Conservation (phyloP, 2,329 filamentous ascomycete genomes). For the Leptosphaerulina australis region DNA sequence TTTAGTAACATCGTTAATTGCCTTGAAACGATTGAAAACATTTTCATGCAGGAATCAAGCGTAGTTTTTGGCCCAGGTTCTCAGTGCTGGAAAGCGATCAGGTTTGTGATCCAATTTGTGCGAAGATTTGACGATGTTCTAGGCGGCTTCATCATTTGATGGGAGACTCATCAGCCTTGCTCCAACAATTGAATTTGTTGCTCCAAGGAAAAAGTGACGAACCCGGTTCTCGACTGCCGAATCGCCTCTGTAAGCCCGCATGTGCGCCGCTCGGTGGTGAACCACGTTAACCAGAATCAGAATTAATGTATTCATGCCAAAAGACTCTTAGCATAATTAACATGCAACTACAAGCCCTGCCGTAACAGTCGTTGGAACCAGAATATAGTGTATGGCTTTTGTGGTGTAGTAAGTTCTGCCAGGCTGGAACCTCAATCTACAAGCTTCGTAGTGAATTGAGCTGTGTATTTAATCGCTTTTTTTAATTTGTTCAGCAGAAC, state of each 20-base stretch:
- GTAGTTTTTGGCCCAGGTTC: constrained; percentile 17
- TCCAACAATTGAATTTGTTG: constrained; percentile 14
- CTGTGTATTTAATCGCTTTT: too few relatives aligned
- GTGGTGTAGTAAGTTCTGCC: too few relatives aligned
- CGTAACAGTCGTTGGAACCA: too few relatives aligned
- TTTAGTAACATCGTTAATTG: constrained; percentile 11
- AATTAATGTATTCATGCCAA: too few relatives aligned
- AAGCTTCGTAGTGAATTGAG: too few relatives aligned
- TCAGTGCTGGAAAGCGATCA: constrained; percentile 28
- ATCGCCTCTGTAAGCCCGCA: neutral
- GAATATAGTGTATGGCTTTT: too few relatives aligned
- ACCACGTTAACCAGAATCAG: too few relatives aligned
- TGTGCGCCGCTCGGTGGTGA: too few relatives aligned
- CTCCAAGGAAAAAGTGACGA: neutral
- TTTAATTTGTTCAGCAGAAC: too few relatives aligned
- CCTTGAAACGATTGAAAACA: constrained; percentile 13
- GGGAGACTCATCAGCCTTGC: constrained; percentile 22
- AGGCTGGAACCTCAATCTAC: too few relatives aligned
- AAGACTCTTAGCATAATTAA: too few relatives aligned
- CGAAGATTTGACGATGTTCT: constrained; percentile 11
- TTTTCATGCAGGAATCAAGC: constrained; percentile 13
- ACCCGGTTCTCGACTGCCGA: neutral
- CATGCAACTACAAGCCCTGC: too few relatives aligned
- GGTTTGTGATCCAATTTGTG: constrained; percentile 17
- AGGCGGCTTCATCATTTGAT: constrained; percentile 24